Evolutionary conservation across 306 rosid species (phyloP), one percentile per base, ranked within the genome.

Genomic region (Castanopsis chinensis): DNA sequence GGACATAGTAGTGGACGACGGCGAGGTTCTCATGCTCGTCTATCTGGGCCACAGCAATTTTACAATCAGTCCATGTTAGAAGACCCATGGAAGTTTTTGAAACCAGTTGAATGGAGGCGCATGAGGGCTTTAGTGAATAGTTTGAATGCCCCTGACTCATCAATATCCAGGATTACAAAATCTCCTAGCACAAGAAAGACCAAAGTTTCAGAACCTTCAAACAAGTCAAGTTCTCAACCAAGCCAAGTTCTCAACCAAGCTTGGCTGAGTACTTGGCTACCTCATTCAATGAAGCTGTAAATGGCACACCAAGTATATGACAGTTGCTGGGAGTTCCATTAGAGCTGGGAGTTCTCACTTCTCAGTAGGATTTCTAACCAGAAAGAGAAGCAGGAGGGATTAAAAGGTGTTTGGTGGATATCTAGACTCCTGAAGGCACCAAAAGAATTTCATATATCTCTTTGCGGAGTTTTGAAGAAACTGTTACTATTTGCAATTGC

Each of bases 231-330:
- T 64, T 69, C 92, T 78, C 91, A 87, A 80, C 91, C 98, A 77
- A 95, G 95, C 86, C 87, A 32, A 70, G 61, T 64, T 69, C 92
- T 78, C 91, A 87, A 80, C 91, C 98, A 77, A 95, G 95, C 86
- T 94, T 95, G 54, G 99, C 99, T 0, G 92, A 92, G 80, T 91
- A 89, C 82, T 83, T 92, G 80, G 99, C 93, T 74, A 86, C 97
- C 43, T 90, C 98, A 15, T 77, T 95, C 54, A 81, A 81, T 18
- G 97, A 90, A 80, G 92, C 94, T 69, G 35, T 76, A 28, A 8
- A 71, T 0, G 83, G 28, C 45, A 78, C 84, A 43, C 84, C 90
- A 81, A 80, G 75, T 77, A 83, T 6, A 54, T 88, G 82, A 88
- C 81, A n/a, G 32, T 41, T 20, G 74, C 81, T 58, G 56, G 59